Percentiles rank a stretch among this genome's conserved stretches.
These are phyloP conservation scores for Garcia nutans DNA, from an alignment of 345 rosid species.

Conservation along the genomic window DNA sequence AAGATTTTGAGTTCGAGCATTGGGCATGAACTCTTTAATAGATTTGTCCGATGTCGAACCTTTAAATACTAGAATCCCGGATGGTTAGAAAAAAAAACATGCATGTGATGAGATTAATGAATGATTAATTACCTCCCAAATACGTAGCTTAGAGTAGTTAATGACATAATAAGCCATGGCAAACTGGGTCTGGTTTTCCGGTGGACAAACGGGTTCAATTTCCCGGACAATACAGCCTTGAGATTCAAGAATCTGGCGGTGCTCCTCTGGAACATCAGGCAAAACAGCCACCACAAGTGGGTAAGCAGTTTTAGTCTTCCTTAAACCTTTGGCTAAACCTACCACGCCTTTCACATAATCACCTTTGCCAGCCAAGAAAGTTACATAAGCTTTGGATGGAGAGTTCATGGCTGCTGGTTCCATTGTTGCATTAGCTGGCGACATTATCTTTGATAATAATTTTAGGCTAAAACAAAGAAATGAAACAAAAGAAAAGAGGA, in stretches of 20 bases:
- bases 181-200: constrained; percentile 55
- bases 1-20: too few species aligned
- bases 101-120: not conserved
- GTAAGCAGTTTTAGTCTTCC: constrained; percentile 55
- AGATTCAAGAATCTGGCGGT: constrained; percentile 51
- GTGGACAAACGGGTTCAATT: constrained; percentile 71
- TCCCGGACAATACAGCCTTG: constrained; percentile 65
- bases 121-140: constrained; percentile 59
- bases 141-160: constrained; percentile 85
- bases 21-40: too few species aligned
- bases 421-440: not conserved
- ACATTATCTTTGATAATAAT: constrained; percentile 7
- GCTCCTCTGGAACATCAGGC: constrained; percentile 79
- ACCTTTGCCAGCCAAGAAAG: constrained; percentile 76
- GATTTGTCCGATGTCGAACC: too few species aligned
- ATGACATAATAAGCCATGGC: constrained; percentile 80
- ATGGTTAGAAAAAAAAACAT: too few species aligned
- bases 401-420: not conserved
- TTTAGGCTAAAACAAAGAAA: not conserved
- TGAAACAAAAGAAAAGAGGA: not conserved
- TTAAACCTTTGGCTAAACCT: constrained; percentile 77
- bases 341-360: constrained; percentile 78
- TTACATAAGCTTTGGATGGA: constrained; percentile 41
- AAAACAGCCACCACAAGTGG: constrained; percentile 75
- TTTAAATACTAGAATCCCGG: too few species aligned